Base-by-base conservation (phyloP, 495 filamentous ascomycete genomes). In the Peziza echinospora region DNA sequence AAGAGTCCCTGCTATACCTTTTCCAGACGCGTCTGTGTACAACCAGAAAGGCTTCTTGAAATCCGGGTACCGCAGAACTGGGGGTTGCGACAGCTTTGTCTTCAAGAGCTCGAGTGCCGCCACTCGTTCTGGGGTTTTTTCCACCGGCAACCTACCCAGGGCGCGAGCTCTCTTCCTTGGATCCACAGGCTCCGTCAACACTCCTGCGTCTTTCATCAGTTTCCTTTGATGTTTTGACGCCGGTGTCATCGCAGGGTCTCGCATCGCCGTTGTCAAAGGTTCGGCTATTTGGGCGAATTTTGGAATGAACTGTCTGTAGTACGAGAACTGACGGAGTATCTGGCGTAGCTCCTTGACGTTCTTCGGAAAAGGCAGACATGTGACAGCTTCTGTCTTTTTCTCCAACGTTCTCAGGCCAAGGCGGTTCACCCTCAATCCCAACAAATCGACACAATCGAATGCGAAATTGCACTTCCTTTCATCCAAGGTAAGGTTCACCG, bases 211-310 rank as follows among this genome's bases (percentile, higher is more conserved):
- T 5, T 10, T 5, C 13, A 17, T 43, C 21, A 37, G 3, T 2
- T n/a, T n/a, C n/a, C n/a, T n/a, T n/a, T n/a, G n/a, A n/a, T 34
- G 8, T 34, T 34, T n/a, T n/a, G 26, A 34, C 8, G 8, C 26
- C 8, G 26, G 8, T 34, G 26, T 8, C 8, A 34, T 8, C n/a
- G 26, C 8, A n/a, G 8, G 8, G 8, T 8, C 26, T 34, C n/a
- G 8, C 26, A 34, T 8, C n/a, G 26, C 26, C n/a, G 22, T 23
- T 16, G 37, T 17, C 0, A 47, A 23, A 0, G 21, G 45, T 2
- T 17, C 23, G 0, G 45, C 45, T 17, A 47, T 41, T 23, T 39
- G 34, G 1, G 45, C 19, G 17, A 47, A 47, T 24, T 47, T 47
- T 17, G 3, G 3, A 5, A 47, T 47, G 17, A 47, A 47, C 16